Evolutionary conservation across 192 early-diverging fungal genomes (phyloP).

Genomic region (Umbelopsis sp.): DNA sequence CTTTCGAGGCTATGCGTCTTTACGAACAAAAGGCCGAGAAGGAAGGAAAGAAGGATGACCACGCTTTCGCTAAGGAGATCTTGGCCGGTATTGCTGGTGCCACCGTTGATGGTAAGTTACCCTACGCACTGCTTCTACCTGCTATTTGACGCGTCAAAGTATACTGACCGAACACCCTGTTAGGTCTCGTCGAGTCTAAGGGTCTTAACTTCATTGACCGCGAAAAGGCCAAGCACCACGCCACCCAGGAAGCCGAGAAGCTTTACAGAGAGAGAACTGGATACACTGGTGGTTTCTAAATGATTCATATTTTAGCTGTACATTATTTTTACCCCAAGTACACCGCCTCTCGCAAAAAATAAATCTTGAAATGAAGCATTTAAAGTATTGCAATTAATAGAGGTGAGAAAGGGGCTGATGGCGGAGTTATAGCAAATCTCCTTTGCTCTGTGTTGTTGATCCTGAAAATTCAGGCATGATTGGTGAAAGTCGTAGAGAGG

Average conservation of each 20-base stretch:
- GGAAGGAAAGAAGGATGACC: conserved; percentile 29
- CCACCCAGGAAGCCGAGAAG: conserved; percentile 43
- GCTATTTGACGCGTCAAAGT: neutral
- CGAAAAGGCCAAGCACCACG: conserved; percentile 50
- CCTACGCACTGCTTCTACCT: neutral
- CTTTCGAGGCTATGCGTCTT: conserved; percentile 44
- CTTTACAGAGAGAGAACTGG: conserved; percentile 37
- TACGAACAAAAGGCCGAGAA: conserved; percentile 32
- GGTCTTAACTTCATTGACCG: conserved; percentile 48
- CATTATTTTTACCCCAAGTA: neutral
- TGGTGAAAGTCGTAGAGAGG: too few relatives aligned
- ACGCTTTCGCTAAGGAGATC: conserved; percentile 46
- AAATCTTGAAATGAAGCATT: neutral
- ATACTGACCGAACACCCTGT: neutral
- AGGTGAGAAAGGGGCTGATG: too few relatives aligned
- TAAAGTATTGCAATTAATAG: too few relatives aligned
- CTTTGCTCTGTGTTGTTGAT: too few relatives aligned
- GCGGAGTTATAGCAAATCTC: too few relatives aligned
- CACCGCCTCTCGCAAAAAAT: neutral
- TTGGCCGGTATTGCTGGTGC: conserved; percentile 46
- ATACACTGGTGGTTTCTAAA: conserved; percentile 16
- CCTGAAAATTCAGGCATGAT: too few relatives aligned
- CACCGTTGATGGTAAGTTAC: conserved; percentile 32
- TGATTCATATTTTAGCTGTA: neutral
- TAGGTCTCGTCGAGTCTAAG: conserved; percentile 48